These are phyloP conservation scores for Saturnispora besseyi DNA, from an alignment of 805 yeast species.

Conservation along the genomic window DNA sequence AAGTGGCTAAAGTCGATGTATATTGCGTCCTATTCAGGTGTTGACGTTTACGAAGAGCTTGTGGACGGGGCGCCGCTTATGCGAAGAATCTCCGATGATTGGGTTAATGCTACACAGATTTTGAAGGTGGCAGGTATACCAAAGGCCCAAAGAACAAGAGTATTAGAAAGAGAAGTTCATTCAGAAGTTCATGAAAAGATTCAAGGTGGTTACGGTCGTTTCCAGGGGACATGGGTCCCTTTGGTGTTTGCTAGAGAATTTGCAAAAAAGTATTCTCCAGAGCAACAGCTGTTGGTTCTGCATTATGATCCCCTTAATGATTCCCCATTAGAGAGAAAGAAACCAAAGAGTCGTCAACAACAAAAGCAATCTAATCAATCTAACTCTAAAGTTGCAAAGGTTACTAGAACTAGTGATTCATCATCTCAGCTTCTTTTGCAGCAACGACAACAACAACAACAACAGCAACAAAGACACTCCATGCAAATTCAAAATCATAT, in stretches of 20 bases:
- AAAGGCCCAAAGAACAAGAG: slow-evolving; percentile 69
- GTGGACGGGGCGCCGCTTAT: slow-evolving; percentile 68
- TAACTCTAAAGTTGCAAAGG: not conserved
- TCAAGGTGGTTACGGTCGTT: slow-evolving; percentile 80
- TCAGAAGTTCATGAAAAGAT: slow-evolving; percentile 60
- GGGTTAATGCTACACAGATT: slow-evolving; percentile 88
- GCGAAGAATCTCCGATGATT: slow-evolving; percentile 85
- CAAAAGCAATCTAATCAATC: slow-evolving; percentile 26
- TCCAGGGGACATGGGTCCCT: slow-evolving; percentile 86
- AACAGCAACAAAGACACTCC: slow-evolving; percentile 7
- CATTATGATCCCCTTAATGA: slow-evolving; percentile 42
- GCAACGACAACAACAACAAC: slow-evolving; percentile 9
- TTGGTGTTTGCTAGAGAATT: slow-evolving; percentile 52
- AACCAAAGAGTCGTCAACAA: slow-evolving; percentile 15
- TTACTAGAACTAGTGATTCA: not conserved
- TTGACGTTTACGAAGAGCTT: slow-evolving; percentile 52
- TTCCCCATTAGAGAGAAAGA: slow-evolving; percentile 12
- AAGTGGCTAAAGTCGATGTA: slow-evolving; percentile 18
- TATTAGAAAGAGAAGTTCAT: slow-evolving; percentile 68
- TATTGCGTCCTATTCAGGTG: slow-evolving; percentile 40
- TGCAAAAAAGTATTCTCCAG: slow-evolving; percentile 43
- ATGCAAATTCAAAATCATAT: not conserved
- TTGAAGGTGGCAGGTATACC: slow-evolving; percentile 70
- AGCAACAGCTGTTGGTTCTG: slow-evolving; percentile 44
- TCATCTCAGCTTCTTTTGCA: not conserved